Evolutionary conservation across 768 basidiomycete genomes (phyloP).

Genomic region (Leucosporidium yakuticum): DNA sequence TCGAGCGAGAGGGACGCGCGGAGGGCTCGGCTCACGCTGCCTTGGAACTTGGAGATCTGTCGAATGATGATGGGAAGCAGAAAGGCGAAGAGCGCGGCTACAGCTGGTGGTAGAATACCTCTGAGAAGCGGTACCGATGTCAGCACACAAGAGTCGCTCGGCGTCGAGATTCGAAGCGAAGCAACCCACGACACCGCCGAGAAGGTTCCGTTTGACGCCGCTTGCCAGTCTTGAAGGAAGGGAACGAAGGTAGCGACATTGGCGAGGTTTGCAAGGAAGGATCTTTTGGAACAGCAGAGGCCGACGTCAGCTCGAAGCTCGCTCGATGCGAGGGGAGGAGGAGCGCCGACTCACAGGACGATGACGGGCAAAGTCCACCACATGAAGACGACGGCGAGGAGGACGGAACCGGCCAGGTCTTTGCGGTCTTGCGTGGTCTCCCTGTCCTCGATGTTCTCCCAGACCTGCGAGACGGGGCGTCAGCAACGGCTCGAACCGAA

Average conservation of each 20-base stretch:
- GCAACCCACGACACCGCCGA: conserved; percentile 77
- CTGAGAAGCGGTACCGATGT: not conserved
- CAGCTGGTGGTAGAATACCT: conserved; percentile 74
- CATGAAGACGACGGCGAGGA: conserved; percentile 72
- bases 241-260: conserved; percentile 52
- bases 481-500: not conserved
- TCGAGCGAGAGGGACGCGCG: not conserved
- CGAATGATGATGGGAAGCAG: conserved; percentile 90
- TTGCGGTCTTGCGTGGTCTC: conserved; percentile 39
- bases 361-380: conserved; percentile 87
- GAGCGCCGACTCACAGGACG: conserved; percentile 49
- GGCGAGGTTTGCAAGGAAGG: conserved; percentile 82
- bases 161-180: conserved; percentile 52
- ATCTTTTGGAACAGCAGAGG: not conserved
- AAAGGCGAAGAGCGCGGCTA: conserved; percentile 69
- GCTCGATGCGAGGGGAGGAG: too few relatives aligned
- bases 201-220: conserved; percentile 60
- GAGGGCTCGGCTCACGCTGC: conserved; percentile 28
- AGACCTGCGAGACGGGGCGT: not conserved
- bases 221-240: conserved; percentile 71
- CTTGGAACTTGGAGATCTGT: conserved; percentile 31
- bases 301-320: not conserved
- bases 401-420: conserved; percentile 62
- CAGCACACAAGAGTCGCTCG: conserved; percentile 39
- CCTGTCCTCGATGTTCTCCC: conserved; percentile 67